Base-by-base conservation (phyloP, 768 basidiomycete genomes). In the Lactifluus rugatus region DNA sequence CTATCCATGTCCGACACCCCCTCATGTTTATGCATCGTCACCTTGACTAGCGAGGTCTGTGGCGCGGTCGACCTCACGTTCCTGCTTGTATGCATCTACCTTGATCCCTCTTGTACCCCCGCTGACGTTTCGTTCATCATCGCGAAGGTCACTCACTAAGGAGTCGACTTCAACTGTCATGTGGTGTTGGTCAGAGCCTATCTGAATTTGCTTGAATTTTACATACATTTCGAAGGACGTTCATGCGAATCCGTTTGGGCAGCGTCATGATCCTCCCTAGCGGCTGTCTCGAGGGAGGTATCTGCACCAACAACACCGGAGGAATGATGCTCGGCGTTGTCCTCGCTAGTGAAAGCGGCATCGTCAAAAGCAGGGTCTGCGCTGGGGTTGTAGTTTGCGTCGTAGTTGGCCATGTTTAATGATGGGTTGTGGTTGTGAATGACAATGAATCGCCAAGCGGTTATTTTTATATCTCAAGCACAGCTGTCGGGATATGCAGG, bases 31-130 rank as follows among this genome's bases (percentile, higher is more conserved):
- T 19, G n/a, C 41, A 9, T 5, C 21, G 10, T 44, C 42, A 2
- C 13, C 37, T 23, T 54, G 25, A 23, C 19, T 54, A 21, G 48
- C 56, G 16, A 42, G 11, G 32, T 50, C 48, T 17, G 8, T 14
- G 4, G 10, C 23, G 9, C 19, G 32, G 42, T 56, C 59, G 9
- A 57, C 55, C 23, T 39, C 48, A 52, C 52, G 48, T 47, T 58
- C 57, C 34, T 62, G 57, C 42, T 41, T 48, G 52, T 42, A 59
- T 3, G 28, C 44, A 17, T 60, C 61, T 4, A 60, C 58, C 44
- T 52, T 51, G 42, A 8, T 47, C 2, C 57, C 49, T 36, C 44
- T 39, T 2, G 48, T 58, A 37, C 41, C 32, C 31, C 21, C 60
- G 5, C 52, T 14, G n/a, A 58, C 41, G 36, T 45, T n/a, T 34